Evolutionary conservation across 176 grass and related monocot genomes (phyloP).

Genomic region (Musa beccarii): DNA sequence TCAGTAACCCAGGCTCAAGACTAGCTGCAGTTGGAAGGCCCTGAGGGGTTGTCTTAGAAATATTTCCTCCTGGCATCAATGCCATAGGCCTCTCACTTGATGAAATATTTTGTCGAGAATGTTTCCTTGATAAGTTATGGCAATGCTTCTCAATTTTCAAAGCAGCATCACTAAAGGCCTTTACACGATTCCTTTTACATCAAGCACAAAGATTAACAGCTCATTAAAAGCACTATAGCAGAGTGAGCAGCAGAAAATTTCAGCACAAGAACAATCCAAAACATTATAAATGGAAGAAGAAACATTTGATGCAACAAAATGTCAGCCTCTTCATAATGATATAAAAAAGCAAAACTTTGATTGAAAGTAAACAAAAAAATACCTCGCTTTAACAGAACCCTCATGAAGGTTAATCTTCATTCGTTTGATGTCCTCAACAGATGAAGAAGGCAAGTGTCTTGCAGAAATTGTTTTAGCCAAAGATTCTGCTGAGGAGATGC

Average conservation of each 20-base stretch:
- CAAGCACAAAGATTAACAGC: not conserved
- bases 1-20: slow-evolving; percentile 48
- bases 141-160: slow-evolving; percentile 44
- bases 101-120: slow-evolving; percentile 53
- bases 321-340: not conserved
- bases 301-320: not conserved
- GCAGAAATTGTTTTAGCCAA: slow-evolving; percentile 31
- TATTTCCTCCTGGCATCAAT: slow-evolving; percentile 35
- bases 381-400: slow-evolving; percentile 53
- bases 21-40: slow-evolving; percentile 48
- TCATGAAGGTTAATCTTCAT: slow-evolving; percentile 56
- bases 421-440: slow-evolving; percentile 55
- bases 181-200: slow-evolving; percentile 34
- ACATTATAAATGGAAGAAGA: slow-evolving; percentile 1
- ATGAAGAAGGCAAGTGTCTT: slow-evolving; percentile 37
- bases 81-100: slow-evolving; percentile 38
- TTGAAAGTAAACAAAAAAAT: slow-evolving; percentile 17
- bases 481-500: slow-evolving; percentile 45
- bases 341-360: not conserved
- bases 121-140: slow-evolving; percentile 45
- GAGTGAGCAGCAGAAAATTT: slow-evolving; percentile 15
- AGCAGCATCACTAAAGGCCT: slow-evolving; percentile 40
- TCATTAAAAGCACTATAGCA: not conserved
- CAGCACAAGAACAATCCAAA: slow-evolving; percentile 16
- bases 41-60: slow-evolving; percentile 36